Evolutionary conservation across 2,329 filamentous ascomycete species (phyloP), one percentile per base, ranked within the genome.

Genomic region (Talaromyces islandicus): DNA sequence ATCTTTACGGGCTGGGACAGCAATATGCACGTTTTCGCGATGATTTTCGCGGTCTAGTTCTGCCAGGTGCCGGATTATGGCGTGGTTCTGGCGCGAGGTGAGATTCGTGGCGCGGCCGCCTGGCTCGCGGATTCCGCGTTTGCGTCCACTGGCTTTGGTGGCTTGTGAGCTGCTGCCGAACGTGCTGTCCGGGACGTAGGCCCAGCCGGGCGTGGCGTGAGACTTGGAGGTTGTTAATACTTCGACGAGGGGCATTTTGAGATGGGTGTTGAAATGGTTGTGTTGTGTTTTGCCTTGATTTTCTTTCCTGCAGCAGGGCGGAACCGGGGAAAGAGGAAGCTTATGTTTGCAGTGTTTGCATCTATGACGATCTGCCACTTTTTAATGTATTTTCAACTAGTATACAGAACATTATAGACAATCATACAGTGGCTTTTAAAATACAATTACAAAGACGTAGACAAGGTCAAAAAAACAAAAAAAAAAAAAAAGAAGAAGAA

Each of bases 41-140:
- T 88, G 83, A 64, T 88, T 90, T 71, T 97, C 94, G 57, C 86
- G 85, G 70, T 95, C 90, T 38, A 99, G 81, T 46, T 90, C 88
- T 63, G 90, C 88, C 53, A 97, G 83, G 68, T 94, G 90, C 66
- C 91, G 89, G 59, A 90, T 82, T 56, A 92, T 84, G 65, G 91
- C 92, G 50, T 88, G 87, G 69, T 93, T 89, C 73, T 95, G 90
- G 58, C 91, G 83, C n/a, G 90, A 89, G 32, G 86, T 88, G 53
- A 91, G 82, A 67, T 95, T 90, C 65, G 85, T 83, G 17, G 12
- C 12, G 62, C 76, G 74, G 29, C 79, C 78, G 55, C 76, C 79
- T 4, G 79, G 79, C 62, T 82, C 84, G 64, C 89, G 83, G 21
- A 85, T 83, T 30, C 85, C 87, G 68, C 91, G 88, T 76, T 95